Conservation (phyloP, 805 yeast species). For the Barnettozyma populi region DNA sequence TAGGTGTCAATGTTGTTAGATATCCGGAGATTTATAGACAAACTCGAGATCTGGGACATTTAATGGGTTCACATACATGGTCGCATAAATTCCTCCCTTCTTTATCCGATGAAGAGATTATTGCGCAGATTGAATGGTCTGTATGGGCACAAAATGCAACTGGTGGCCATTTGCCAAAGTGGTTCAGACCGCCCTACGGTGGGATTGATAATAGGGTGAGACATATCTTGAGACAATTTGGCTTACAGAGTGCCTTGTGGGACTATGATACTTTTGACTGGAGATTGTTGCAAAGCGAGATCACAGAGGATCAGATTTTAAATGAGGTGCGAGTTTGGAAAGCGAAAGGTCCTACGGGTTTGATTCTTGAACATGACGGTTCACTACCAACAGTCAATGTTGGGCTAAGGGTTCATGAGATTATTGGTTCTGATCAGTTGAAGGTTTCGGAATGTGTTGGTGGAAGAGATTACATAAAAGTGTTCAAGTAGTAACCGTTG, state of each 20-base stretch:
- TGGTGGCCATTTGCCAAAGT: constrained; percentile 77
- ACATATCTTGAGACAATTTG: constrained; percentile 72
- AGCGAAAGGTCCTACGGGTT: constrained; percentile 38
- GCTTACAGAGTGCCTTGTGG: constrained; percentile 87
- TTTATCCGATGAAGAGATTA: constrained; percentile 70
- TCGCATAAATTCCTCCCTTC: constrained; percentile 80
- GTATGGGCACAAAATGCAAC: constrained; percentile 98
- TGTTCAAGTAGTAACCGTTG: constrained; percentile 4
- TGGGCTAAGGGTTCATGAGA: constrained; percentile 52
- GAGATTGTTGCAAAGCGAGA: constrained; percentile 55
- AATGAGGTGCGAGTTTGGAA: constrained; percentile 54
- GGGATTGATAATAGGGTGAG: constrained; percentile 87
- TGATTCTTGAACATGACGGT: constrained; percentile 86
- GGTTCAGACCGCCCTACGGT: constrained; percentile 97
- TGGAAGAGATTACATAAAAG: constrained; percentile 19
- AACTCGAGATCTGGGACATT: constrained; percentile 59
- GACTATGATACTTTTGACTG: constrained; percentile 90
- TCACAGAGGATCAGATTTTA: constrained; percentile 48
- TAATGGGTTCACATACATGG: constrained; percentile 90
- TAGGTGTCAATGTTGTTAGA: constrained; percentile 75
- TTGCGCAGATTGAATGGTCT: constrained; percentile 91
- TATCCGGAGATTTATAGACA: constrained; percentile 67
- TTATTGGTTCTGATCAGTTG: constrained; percentile 56
- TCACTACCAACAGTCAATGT: constrained; percentile 58
- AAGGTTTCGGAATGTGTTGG: constrained; percentile 61